Evolutionary conservation across 805 yeast species (phyloP), one percentile per base, ranked within the genome.

Genomic region (Suhomyces sp.): DNA sequence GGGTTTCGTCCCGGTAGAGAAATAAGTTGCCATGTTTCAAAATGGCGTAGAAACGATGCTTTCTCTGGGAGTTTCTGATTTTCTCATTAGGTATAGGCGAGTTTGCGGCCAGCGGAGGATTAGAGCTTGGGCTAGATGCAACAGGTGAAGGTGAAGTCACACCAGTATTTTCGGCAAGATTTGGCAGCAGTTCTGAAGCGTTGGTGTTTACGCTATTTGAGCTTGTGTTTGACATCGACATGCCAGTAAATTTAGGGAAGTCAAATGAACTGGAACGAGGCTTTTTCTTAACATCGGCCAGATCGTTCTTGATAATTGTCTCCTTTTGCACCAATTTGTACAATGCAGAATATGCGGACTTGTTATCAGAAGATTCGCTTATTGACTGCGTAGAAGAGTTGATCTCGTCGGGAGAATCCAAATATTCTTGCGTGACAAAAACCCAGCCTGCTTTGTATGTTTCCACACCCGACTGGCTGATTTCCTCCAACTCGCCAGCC

Each of bases 21-120:
- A 92, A 89, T 50, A 94, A 69, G 62, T 91, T 91, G 0, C 97
- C 96, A 61, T 92, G 97, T 60, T 88, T 86, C 48, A 91, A 72
- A 0, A 88, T 83, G 1, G 86, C 92, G 64, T 70, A 87, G 62
- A 77, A 87, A 41, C 83, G 71, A 61, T 85, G 88, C 60, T 82
- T 84, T 58, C 74, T 77, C 21, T 66, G 71, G 4, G 64, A 59
- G 20, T 61, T 53, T 20, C 57, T 62, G 19, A 61, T 46, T 46
- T 52, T 49, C 41, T 58, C 55, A 17, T 20, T 17, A n/a, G 46
- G 33, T 8, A n/a, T 9, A 24, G 24, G 12, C 29, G 45, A n/a
- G 15, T 9, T 13, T 13, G 45, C 25, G n/a, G 50, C 41, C 31
- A 40, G 25, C 8, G 44, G 31, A 7, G 55, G 45, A 17, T 29